phyloP scores from a whole-genome alignment of 805 yeast genomes.

The Ogataea haglerorum region DNA sequence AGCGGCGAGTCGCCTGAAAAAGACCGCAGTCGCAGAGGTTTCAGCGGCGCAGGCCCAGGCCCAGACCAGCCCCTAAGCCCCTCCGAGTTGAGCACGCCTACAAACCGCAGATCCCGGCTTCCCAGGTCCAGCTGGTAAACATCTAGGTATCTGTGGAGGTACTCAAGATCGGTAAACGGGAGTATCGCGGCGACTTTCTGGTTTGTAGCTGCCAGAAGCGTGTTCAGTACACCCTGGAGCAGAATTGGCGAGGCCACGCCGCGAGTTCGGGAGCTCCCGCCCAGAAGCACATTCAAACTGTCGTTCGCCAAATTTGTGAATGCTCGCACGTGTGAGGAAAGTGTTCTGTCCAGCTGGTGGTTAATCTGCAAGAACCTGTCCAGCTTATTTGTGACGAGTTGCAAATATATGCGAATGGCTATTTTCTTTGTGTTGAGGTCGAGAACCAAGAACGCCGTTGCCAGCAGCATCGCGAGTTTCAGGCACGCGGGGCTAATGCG shows the following conservation, averaged over 20 bases:
- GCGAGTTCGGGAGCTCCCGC: background rate
- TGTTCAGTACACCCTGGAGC: conserved; percentile 17
- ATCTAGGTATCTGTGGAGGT: conserved; percentile 22
- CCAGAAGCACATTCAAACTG: conserved; percentile 7
- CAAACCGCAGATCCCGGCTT: conserved; percentile 20
- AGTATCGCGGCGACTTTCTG: conserved; percentile 14
- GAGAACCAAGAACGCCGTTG: conserved; percentile 15
- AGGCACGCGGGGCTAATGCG: conserved; percentile 1
- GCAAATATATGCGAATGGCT: conserved; percentile 19
- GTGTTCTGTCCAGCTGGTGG: conserved; percentile 16
- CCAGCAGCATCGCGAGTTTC: conserved; percentile 14
- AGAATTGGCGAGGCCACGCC: conserved; percentile 13
- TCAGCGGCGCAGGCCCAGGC: conserved; percentile 8
- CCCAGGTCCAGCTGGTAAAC: conserved; percentile 27
- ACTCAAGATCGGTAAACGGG: conserved; percentile 17
- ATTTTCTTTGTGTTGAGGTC: conserved; percentile 19
- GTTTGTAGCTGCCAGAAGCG: conserved; percentile 21
- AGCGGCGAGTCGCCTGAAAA: conserved; percentile 17
- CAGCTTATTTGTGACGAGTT: conserved; percentile 18
- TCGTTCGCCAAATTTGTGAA: conserved; percentile 10
- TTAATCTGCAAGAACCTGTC: conserved; percentile 10
- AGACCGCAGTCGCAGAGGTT: conserved; percentile 22
- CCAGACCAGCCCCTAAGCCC: too few relatives aligned
- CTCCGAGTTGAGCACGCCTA: conserved; percentile 20
- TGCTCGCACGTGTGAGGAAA: conserved; percentile 11